Conservation (phyloP, 768 basidiomycete genomes). For the Hericium coralloides region DNA sequence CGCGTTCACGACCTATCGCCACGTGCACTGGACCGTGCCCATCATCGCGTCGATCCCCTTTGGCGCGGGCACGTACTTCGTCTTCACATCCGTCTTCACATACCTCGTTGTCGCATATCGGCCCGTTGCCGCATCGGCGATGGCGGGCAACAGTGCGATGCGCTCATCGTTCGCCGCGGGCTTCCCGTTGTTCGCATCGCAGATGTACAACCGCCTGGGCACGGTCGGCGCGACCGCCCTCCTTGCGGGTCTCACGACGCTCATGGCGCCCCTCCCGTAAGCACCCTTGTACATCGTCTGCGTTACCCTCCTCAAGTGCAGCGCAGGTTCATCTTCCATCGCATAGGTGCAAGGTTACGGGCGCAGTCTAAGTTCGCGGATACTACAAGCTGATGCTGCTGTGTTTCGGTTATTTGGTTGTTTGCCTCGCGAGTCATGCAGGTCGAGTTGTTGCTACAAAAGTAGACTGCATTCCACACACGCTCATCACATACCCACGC, state of each 20-base stretch:
- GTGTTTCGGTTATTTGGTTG: too few species aligned
- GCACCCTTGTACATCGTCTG: slow-evolving; percentile 14
- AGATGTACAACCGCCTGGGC: slow-evolving; percentile 29
- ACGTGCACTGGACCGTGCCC: slow-evolving; percentile 39
- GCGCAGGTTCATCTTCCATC: neutral
- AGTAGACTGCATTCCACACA: too few species aligned
- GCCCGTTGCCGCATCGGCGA: slow-evolving; percentile 48
- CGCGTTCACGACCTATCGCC: slow-evolving; percentile 42
- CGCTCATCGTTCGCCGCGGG: slow-evolving; percentile 30
- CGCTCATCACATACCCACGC: too few species aligned
- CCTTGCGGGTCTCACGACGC: slow-evolving; percentile 29
- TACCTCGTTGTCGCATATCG: slow-evolving; percentile 44
- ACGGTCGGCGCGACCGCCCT: slow-evolving; percentile 32
- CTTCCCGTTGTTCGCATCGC: slow-evolving; percentile 31
- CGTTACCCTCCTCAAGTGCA: neutral
- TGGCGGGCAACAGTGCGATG: slow-evolving; percentile 53
- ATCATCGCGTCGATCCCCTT: slow-evolving; percentile 38
- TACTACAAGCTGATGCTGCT: too few species aligned
- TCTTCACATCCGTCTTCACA: slow-evolving; percentile 63
- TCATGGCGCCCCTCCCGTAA: slow-evolving; percentile 41
- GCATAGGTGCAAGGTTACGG: neutral
- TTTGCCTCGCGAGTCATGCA: too few species aligned
- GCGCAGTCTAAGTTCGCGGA: neutral
- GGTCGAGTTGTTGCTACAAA: too few species aligned
- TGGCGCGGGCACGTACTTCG: slow-evolving; percentile 49